Evolutionary conservation across 2,329 filamentous ascomycete genomes (phyloP).

Genomic region (Trichoderma breve): DNA sequence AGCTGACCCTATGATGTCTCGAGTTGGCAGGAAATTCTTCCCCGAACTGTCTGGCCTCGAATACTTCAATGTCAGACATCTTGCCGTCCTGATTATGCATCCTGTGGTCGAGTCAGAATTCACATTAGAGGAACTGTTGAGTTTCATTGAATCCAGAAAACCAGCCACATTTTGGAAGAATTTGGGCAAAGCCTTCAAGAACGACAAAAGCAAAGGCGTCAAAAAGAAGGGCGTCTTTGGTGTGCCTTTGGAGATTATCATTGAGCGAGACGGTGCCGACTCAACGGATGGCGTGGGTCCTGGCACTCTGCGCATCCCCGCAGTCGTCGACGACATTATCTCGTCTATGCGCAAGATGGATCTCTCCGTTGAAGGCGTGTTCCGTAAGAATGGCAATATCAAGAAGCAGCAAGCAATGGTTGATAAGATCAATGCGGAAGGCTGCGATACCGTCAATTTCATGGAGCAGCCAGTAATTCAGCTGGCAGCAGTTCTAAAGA

Average conservation of each 20-base stretch:
- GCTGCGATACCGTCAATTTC: slow-evolving; percentile 81
- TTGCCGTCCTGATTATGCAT: slow-evolving; percentile 93
- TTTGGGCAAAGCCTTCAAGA: slow-evolving; percentile 93
- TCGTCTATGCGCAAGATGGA: slow-evolving; percentile 98
- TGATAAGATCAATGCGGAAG: slow-evolving; percentile 81
- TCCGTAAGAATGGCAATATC: slow-evolving; percentile 99
- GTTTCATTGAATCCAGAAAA: slow-evolving; percentile 89
- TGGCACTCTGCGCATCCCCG: slow-evolving; percentile 83
- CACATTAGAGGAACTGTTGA: slow-evolving; percentile 86
- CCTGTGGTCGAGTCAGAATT: slow-evolving; percentile 87
- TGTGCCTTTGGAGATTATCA: slow-evolving; percentile 80
- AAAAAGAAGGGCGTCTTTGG: slow-evolving; percentile 97
- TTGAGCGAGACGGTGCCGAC: slow-evolving; percentile 91
- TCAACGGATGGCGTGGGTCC: slow-evolving; percentile 97
- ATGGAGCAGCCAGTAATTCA: slow-evolving; percentile 89
- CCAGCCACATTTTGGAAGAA: slow-evolving; percentile 95
- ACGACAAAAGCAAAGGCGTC: slow-evolving; percentile 69
- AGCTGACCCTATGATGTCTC: slow-evolving; percentile 53
- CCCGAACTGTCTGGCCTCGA: slow-evolving; percentile 93
- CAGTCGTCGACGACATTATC: slow-evolving; percentile 92
- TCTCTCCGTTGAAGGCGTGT: slow-evolving; percentile 96
- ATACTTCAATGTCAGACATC: slow-evolving; percentile 94
- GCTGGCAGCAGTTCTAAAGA: slow-evolving; percentile 88
- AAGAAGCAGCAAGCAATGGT: slow-evolving; percentile 85
- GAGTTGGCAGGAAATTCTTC: slow-evolving; percentile 76